Evolutionary conservation across 23 red algal species (phyloP).

Genomic region (Gracilaria gracilis): DNA sequence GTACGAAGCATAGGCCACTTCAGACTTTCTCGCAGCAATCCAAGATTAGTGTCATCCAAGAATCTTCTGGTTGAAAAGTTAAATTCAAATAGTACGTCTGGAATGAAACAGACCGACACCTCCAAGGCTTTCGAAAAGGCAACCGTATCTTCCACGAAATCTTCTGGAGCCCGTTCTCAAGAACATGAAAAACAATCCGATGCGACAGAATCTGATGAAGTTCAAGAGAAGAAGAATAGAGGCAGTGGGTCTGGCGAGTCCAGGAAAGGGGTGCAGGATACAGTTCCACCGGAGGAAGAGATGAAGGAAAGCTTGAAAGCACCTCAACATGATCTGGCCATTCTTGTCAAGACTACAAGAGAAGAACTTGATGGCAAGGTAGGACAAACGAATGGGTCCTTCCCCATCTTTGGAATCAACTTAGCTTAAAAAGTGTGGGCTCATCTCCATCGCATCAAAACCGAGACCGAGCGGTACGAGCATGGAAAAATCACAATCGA

Average conservation of each 20-base stretch:
- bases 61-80: slow-evolving; percentile 3
- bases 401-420: slow-evolving; percentile 44
- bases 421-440: slow-evolving; percentile 60
- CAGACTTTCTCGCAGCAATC: slow-evolving; percentile 10
- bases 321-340: slow-evolving; percentile 45
- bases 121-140: slow-evolving; percentile 3
- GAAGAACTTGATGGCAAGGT: slow-evolving; percentile 39
- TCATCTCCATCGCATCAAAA: slow-evolving; percentile 75
- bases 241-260: neutral
- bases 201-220: neutral
- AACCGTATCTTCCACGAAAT: neutral
- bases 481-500: slow-evolving; percentile 71
- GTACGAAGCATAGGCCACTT: slow-evolving; percentile 37
- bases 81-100: slow-evolving; percentile 6
- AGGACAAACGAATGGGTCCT: slow-evolving; percentile 30
- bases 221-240: neutral
- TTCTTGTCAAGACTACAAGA: slow-evolving; percentile 26
- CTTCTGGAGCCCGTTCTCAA: slow-evolving; percentile 15
- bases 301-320: slow-evolving; percentile 5
- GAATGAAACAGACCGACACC: slow-evolving; percentile 3
- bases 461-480: slow-evolving; percentile 57
- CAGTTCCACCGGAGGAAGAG: neutral
- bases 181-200: slow-evolving; percentile 6
- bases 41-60: neutral
- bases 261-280: neutral